These are phyloP conservation scores for Chaetomiaceae sp. DNA, from an alignment of 2,329 filamentous ascomycete species.

Conservation along the genomic window DNA sequence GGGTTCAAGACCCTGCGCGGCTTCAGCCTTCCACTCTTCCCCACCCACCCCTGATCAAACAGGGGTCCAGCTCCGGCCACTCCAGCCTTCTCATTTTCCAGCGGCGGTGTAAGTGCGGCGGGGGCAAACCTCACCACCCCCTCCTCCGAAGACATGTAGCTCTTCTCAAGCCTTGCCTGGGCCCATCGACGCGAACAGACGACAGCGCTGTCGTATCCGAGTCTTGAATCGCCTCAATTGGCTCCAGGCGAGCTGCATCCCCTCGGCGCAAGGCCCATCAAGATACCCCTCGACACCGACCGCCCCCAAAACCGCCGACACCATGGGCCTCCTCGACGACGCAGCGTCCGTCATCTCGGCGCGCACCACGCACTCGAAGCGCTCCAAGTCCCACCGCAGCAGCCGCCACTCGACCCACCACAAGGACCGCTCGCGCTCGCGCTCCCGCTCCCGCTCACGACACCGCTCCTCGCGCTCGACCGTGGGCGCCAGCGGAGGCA, in stretches of 20 bases:
- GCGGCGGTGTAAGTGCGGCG: too few species aligned
- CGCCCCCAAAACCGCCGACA: too few species aligned
- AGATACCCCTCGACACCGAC: too few species aligned
- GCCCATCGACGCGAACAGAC: neutral
- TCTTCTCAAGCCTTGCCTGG: too few species aligned
- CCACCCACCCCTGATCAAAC: neutral
- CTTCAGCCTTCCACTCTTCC: neutral
- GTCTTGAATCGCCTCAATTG: neutral
- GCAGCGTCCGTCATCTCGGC: conserved; percentile 30
- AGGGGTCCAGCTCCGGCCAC: neutral
- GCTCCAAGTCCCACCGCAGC: conserved; percentile 35
- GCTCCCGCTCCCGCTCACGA: conserved; percentile 30
- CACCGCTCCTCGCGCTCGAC: conserved; percentile 28
- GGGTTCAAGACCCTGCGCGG: too few species aligned
- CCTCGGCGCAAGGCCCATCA: too few species aligned
- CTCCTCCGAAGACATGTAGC: neutral
- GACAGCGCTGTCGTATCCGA: neutral
- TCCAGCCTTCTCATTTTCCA: too few species aligned
- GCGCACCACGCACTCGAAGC: conserved; percentile 29
- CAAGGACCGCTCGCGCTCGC: conserved; percentile 30
- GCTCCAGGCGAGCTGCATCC: neutral
- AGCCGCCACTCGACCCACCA: conserved; percentile 27
- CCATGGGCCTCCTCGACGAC: conserved; percentile 36
- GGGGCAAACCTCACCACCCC: too few species aligned
- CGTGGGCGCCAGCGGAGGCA: conserved; percentile 29